A percentile compares a stretch with the other conserved stretches of the same genome.
phyloP scores from a whole-genome alignment of 1,284 basidiomycete species.

The Cutaneotrichosporon spelunceum region DNA sequence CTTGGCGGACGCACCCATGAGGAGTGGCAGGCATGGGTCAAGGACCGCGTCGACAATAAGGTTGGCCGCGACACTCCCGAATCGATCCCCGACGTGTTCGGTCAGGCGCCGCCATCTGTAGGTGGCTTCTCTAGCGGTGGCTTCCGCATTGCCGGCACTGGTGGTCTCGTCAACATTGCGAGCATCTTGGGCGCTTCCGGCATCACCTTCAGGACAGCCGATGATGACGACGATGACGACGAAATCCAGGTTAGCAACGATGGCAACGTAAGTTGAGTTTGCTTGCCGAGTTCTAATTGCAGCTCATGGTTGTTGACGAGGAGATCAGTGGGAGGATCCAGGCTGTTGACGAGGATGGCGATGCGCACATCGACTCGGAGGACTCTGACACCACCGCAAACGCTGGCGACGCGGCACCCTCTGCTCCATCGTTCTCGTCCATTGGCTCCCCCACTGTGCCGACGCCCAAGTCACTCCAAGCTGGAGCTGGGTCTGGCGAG shows the following conservation, averaged over 20 bases:
- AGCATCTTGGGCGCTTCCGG: constrained; percentile 47
- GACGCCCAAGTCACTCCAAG: constrained; percentile 35
- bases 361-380: constrained; percentile 59
- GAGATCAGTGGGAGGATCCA: constrained; percentile 21
- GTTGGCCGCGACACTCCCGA: constrained; percentile 59
- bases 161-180: constrained; percentile 48
- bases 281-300: neutral
- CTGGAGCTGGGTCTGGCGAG: neutral
- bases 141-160: constrained; percentile 41
- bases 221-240: constrained; percentile 45
- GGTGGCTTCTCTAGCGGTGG: constrained; percentile 30
- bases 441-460: constrained; percentile 45
- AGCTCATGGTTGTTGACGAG: constrained; percentile 12
- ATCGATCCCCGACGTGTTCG: constrained; percentile 50
- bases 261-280: constrained; percentile 8
- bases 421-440: constrained; percentile 35
- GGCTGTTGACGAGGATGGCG: constrained; percentile 54
- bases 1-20: constrained; percentile 81
- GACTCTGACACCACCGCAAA: constrained; percentile 59
- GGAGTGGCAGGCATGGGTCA: constrained; percentile 92
- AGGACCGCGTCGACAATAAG: constrained; percentile 71
- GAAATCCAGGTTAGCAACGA: constrained; percentile 32
- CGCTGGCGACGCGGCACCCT: constrained; percentile 18
- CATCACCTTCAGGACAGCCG: constrained; percentile 41
- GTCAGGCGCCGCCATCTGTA: constrained; percentile 24